Evolutionary conservation across 257 asterid species (phyloP), one percentile per base, ranked within the genome.

Genomic region (Cordia subcordata): DNA sequence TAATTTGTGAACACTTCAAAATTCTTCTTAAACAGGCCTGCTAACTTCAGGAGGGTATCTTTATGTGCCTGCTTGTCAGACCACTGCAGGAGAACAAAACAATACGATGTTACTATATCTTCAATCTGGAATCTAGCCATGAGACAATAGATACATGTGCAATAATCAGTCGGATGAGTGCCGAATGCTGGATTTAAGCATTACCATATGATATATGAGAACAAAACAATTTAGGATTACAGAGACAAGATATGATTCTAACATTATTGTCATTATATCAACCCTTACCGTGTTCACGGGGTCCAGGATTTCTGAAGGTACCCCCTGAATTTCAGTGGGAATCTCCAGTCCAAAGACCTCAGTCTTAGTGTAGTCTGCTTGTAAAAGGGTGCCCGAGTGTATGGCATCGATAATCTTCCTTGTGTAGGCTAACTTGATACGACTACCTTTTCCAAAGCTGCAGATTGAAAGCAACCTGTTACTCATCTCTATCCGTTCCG

Each of bases 281-380:
- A n/a, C n/a, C n/a, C 94, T 89, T 78, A 88, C 96, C 4, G 95
- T 81, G 82, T 93, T 93, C 75, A 65, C 73, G 8, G 99, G 96
- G 52, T 86, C 91, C 71, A 93, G 68, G 55, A 93, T 89, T 65
- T 93, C 94, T 3, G 94, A 83, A 67, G 97, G 97, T 58, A 93
- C 85, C 0, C 99, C 96, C 63, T 89, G 91, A 39, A 89, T 73
- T 68, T 70, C 86, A 11, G 85, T 81, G 1, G 99, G 99, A 62
- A 89, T 93, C 72, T 93, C 95, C 14, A 92, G 74, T 39, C 97
- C 96, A 58, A 92, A 92, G 52, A 92, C 96, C 66, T 88, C 85
- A 0, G 95, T 89, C 81, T 60, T 83, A 67, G 60, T 71, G 72
- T 81, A 93, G 0, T 76, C 81, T 0, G 84, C 95, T 5, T 85